Evolutionary conservation across 2,329 filamentous ascomycete genomes (phyloP), one percentile per base, ranked within the genome.

Genomic region (Neoscytalidium dimidiatum): DNA sequence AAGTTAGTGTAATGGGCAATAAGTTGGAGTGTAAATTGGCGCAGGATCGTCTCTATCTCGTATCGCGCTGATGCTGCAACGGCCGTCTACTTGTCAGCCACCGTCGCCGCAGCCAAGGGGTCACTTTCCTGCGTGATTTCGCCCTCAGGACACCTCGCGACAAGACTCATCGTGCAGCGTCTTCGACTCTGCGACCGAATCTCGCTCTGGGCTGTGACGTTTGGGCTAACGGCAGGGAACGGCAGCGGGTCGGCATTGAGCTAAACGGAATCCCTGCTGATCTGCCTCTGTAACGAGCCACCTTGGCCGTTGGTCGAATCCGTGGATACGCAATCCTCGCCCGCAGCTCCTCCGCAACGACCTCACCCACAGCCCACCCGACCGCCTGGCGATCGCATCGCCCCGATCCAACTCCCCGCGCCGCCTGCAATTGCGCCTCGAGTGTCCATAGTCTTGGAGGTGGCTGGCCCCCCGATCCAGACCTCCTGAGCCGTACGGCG

Each of bases 401-500:
- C 51, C 29, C 52, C 52, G 33, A 43, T 26, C 61, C n/a, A 29
- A 38, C 49, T 17, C 38, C 48, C 61, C 61, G 41, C 51, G 28
- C n/a, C 38, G 21, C 38, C 49, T 38, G 61, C 41, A 46, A 38
- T 64, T 64, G 62, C 62, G 62, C 51, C 28, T 43, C 41, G 31
- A 26, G 38, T 21, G 28, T 58, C 31, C 38, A 33, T 31, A 28
- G 43, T 49, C 43, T 64, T 58, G 53, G 46, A 49, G 33, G 53
- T 60, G 63, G 53, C 63, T 52, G 63, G 63, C 41, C 56, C 63
- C 61, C 44, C 52, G 28, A 48, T 23, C 44, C 44, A 33, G 21
- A 33, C 44, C 63, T 65, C 63, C 63, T 58, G 62, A 64, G 62
- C 62, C 62, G 62, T 43, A 23, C 31, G 62, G 62, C 52, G 63